Evolutionary conservation across 2,329 filamentous ascomycete genomes (phyloP).

Genomic region (Aspergillus sclerotialis): DNA sequence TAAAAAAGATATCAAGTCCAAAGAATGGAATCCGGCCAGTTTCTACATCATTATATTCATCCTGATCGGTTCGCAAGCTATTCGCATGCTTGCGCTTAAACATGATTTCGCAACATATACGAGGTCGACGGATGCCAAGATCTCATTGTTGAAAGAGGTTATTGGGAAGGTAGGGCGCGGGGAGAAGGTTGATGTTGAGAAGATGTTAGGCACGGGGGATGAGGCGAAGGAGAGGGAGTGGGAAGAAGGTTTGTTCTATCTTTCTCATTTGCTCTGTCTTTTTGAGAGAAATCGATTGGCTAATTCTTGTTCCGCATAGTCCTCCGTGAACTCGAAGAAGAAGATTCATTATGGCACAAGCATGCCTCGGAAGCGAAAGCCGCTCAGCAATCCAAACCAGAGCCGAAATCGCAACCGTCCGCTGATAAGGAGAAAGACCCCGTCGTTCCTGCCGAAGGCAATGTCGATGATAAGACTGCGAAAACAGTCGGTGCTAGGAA

Average conservation of each 20-base stretch:
- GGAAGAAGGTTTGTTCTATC: conserved; percentile 63
- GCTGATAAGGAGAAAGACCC: conserved; percentile 10
- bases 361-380: conserved; percentile 11
- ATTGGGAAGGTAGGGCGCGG: conserved; percentile 41
- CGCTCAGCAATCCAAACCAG: conserved; percentile 4
- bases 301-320: conserved; percentile 18
- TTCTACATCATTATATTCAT: conserved; percentile 78
- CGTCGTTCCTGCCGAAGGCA: conserved; percentile 6
- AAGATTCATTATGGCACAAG: conserved; percentile 32
- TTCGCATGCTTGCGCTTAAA: conserved; percentile 78
- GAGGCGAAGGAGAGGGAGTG: conserved; percentile 70
- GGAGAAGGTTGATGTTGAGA: conserved; percentile 74
- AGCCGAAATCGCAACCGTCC: conserved; percentile 7
- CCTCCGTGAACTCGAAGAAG: conserved; percentile 32
- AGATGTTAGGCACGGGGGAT: conserved; percentile 71
- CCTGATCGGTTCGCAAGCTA: conserved; percentile 90
- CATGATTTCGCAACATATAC: conserved; percentile 67
- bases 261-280: background rate
- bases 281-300: conserved; percentile 3
- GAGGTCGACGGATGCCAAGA: conserved; percentile 71
- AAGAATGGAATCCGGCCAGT: conserved; percentile 71
- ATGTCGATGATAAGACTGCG: conserved; percentile 7
- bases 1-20: conserved; percentile 38
- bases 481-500: conserved; percentile 15
- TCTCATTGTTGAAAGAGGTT: conserved; percentile 64